phyloP scores from a whole-genome alignment of 2,329 filamentous ascomycete species.

The Venturia carpophila region DNA sequence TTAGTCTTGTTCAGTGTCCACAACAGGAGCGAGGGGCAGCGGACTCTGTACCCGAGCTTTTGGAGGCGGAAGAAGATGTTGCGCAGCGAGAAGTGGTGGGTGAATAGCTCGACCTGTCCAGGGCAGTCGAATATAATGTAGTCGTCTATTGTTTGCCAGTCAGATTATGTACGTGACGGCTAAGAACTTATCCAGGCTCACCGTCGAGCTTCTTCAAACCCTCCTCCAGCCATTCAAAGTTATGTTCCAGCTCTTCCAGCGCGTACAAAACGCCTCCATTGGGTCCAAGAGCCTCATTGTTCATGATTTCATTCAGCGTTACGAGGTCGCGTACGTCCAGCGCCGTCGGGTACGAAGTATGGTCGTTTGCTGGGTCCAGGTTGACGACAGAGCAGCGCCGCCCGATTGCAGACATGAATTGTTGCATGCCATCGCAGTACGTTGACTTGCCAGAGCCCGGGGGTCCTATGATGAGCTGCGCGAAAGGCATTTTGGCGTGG shows the following conservation, averaged over 20 bases:
- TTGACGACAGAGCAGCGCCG: conserved; percentile 93
- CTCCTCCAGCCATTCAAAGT: conserved; percentile 84
- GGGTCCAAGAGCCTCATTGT: conserved; percentile 75
- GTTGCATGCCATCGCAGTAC: conserved; percentile 98
- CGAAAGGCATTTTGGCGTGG: conserved; percentile 43
- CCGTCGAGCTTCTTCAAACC: conserved; percentile 66
- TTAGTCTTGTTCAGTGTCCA: conserved; percentile 7
- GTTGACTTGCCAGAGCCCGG: conserved; percentile 95
- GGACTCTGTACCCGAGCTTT: conserved; percentile 84
- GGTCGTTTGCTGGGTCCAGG: conserved; percentile 93
- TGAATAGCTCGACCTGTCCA: conserved; percentile 94
- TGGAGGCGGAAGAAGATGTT: conserved; percentile 88
- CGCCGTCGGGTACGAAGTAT: conserved; percentile 78
- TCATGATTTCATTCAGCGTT: conserved; percentile 91
- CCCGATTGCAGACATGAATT: conserved; percentile 93
- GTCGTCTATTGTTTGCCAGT: conserved; percentile 51
- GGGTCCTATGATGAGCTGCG: conserved; percentile 86
- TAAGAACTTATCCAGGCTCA: conserved; percentile 27
- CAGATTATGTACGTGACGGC: conserved; percentile 16
- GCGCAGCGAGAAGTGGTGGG: conserved; percentile 82
- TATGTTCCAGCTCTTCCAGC: conserved; percentile 88
- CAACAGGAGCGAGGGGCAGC: conserved; percentile 31
- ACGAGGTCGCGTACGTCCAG: conserved; percentile 85
- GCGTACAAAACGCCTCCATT: conserved; percentile 92
- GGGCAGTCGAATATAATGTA: conserved; percentile 95